Conservation (phyloP, 1,284 basidiomycete species). For the Cutaneotrichosporon sp. region DNA sequence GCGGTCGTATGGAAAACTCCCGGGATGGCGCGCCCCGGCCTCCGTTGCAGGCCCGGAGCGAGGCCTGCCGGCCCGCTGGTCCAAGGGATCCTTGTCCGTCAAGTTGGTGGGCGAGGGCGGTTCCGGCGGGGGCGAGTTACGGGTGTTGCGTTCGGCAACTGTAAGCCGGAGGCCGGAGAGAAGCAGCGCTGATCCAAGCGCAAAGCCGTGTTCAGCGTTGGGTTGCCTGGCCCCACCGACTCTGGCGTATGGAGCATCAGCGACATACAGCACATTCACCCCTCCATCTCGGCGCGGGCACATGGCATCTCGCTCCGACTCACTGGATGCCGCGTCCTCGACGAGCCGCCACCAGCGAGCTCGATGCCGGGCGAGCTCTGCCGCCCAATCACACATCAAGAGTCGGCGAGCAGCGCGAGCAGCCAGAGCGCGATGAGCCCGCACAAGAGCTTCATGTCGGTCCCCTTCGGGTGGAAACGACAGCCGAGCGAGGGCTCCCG, state of each 20-base stretch:
- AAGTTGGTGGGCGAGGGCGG: conserved; percentile 21
- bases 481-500: conserved; percentile 14
- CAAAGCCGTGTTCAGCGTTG: conserved; percentile 11
- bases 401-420: not conserved
- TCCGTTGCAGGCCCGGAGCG: conserved; percentile 19
- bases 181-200: conserved; percentile 8
- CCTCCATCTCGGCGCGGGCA: conserved; percentile 15
- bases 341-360: conserved; percentile 3
- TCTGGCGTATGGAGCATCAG: conserved; percentile 14
- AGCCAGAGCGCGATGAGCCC: not conserved
- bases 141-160: conserved; percentile 7
- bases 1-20: conserved; percentile 8
- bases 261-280: conserved; percentile 26
- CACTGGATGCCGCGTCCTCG: conserved; percentile 1
- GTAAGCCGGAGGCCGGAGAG: not conserved
- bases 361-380: not conserved
- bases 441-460: conserved; percentile 5
- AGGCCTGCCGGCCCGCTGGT: conserved; percentile 15
- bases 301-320: conserved; percentile 18
- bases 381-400: not conserved
- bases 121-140: conserved; percentile 21
- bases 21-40: not conserved
- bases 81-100: conserved; percentile 6
- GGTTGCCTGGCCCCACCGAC: conserved; percentile 9
- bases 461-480: not conserved